These are phyloP conservation scores for Leishmania martiniquensis DNA, from an alignment of 208 protist genomes.

Conservation along the genomic window DNA sequence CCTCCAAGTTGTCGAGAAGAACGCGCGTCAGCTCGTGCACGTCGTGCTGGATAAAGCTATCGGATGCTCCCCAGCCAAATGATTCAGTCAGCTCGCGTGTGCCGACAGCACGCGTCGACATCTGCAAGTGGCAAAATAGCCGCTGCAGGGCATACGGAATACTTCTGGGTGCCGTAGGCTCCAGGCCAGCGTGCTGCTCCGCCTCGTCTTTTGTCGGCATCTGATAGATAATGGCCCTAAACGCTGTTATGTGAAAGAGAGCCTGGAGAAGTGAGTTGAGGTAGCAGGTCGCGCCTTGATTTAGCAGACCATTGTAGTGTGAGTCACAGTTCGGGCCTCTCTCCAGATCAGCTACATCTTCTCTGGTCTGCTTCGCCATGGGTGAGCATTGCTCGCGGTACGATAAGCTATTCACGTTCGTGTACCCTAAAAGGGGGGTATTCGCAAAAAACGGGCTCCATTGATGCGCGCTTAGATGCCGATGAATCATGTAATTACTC, in stretches of 20 bases:
- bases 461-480: constrained; percentile 62
- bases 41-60: constrained; percentile 94
- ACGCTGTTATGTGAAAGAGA: constrained; percentile 89
- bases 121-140: constrained; percentile 91
- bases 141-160: constrained; percentile 91
- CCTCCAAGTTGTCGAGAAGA: constrained; percentile 86
- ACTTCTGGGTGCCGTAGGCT: constrained; percentile 48
- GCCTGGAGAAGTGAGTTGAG: constrained; percentile 92
- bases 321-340: constrained; percentile 18
- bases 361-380: constrained; percentile 2
- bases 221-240: constrained; percentile 86
- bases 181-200: constrained; percentile 30
- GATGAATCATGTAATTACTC: constrained; percentile 74
- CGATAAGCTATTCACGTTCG: constrained; percentile 59
- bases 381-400: constrained; percentile 39
- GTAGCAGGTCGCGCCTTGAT: constrained; percentile 94
- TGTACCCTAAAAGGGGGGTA: constrained; percentile 61
- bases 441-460: constrained; percentile 58
- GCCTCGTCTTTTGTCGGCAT: constrained; percentile 91
- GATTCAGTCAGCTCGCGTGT: constrained; percentile 92
- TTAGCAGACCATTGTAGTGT: constrained; percentile 83
- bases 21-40: constrained; percentile 91
- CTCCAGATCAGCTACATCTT: constrained; percentile 18
- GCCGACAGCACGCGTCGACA: constrained; percentile 50
- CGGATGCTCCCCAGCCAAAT: constrained; percentile 91